These are phyloP conservation scores for Gossypium turneri DNA, from an alignment of 345 rosid genomes.

Conservation along the genomic window DNA sequence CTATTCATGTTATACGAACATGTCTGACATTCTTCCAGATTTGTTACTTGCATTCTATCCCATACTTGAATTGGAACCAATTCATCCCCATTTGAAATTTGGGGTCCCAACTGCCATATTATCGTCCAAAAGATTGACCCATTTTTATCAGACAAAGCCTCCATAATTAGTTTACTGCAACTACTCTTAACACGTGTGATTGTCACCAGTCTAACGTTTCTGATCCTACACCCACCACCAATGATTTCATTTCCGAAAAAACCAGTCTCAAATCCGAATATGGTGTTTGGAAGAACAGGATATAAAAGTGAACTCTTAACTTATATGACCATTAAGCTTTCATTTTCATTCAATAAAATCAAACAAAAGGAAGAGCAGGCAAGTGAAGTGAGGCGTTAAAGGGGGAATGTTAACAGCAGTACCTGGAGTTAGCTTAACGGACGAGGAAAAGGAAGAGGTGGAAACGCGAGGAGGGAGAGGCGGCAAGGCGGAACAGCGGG, in stretches of 20 bases:
- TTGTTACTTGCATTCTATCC: no score
- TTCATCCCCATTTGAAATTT: no score
- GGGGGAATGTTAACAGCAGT: not conserved
- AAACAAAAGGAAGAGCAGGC: not conserved
- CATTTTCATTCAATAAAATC: not conserved
- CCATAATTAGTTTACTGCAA: not conserved
- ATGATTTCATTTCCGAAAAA: no score
- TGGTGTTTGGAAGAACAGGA: not conserved
- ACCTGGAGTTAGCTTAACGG: slow-evolving; percentile 59
- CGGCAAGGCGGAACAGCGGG: slow-evolving; percentile 55
- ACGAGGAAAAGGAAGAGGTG: slow-evolving; percentile 37
- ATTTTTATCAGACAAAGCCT: not conserved
- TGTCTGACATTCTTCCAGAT: not conserved
- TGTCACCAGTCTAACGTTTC: not conserved
- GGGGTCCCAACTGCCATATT: no score
- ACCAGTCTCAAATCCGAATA: not conserved
- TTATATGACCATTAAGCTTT: not conserved
- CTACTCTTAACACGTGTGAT: not conserved
- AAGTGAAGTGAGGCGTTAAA: not conserved
- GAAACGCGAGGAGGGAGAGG: slow-evolving; percentile 50
- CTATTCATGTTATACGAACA: not conserved
- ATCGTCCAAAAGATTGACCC: no score
- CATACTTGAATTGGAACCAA: no score
- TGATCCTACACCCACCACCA: not conserved
- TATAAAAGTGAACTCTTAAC: not conserved